A percentile compares a stretch with the other conserved stretches of the same genome.
Evolutionary conservation across 805 yeast species (phyloP).

Genomic region (Cyberlindnera xylosilytica): DNA sequence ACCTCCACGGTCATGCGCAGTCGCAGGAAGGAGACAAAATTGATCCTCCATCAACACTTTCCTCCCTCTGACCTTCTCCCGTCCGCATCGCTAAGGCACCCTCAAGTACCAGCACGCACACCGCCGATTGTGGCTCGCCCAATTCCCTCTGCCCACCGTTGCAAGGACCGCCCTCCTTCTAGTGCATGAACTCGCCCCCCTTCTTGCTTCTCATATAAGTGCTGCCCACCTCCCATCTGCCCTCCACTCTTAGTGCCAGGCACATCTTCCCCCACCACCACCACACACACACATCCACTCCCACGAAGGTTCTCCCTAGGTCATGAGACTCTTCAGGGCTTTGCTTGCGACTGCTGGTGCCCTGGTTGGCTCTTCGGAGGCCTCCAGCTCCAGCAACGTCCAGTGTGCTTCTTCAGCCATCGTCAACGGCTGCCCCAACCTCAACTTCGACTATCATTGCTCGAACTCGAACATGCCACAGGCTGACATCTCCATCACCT

Average conservation of each 20-base stretch:
- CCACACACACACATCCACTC: neutral
- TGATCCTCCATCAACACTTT: too few relatives aligned
- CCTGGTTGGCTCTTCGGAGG: neutral
- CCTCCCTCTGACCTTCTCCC: too few relatives aligned
- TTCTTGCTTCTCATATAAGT: neutral
- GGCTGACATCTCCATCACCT: constrained; percentile 12
- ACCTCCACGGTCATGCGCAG: too few relatives aligned
- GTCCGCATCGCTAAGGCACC: too few relatives aligned
- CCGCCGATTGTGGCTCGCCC: too few relatives aligned
- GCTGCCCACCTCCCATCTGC: neutral
- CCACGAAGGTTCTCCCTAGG: neutral
- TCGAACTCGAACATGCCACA: constrained; percentile 12
- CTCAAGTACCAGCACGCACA: too few relatives aligned
- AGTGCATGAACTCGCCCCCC: too few relatives aligned
- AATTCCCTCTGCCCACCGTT: too few relatives aligned
- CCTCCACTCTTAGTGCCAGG: too few relatives aligned
- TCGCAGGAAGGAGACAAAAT: too few relatives aligned
- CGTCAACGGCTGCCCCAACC: constrained; percentile 9
- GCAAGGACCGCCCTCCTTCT: too few relatives aligned
- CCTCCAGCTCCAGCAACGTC: neutral
- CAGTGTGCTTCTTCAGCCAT: constrained; percentile 8
- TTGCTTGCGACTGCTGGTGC: constrained; percentile 1
- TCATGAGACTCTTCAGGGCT: neutral
- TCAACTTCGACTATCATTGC: constrained; percentile 16
- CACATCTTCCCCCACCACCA: too few relatives aligned